Percentiles rank a stretch among this genome's conserved stretches.
phyloP scores from a whole-genome alignment of 2,329 filamentous ascomycete genomes.

The Hypoxylon sp. region DNA sequence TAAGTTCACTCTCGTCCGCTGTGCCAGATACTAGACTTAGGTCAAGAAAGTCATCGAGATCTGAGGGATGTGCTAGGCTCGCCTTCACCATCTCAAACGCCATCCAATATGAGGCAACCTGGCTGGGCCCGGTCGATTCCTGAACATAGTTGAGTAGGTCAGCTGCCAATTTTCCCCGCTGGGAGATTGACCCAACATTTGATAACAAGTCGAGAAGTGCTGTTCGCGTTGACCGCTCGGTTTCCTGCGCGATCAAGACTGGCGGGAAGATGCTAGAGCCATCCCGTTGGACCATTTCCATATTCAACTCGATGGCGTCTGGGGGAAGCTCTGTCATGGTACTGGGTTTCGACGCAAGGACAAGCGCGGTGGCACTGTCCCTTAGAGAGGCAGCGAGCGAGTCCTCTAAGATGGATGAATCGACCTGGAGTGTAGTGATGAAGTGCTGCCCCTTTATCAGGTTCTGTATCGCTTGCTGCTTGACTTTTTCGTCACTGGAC shows the following conservation, averaged over 20 bases:
- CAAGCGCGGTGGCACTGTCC: conserved; percentile 70
- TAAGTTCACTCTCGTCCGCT: conserved; percentile 53
- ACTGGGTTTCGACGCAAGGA: conserved; percentile 46
- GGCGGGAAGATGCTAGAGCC: conserved; percentile 59
- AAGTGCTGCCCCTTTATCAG: conserved; percentile 77
- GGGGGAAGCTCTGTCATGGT: conserved; percentile 47
- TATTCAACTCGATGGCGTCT: conserved; percentile 42
- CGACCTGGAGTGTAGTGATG: conserved; percentile 67
- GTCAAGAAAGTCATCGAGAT: conserved; percentile 73
- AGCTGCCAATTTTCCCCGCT: conserved; percentile 66
- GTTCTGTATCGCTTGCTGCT: conserved; percentile 75
- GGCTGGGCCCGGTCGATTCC: conserved; percentile 63
- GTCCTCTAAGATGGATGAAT: conserved; percentile 72
- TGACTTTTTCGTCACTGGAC: conserved; percentile 79
- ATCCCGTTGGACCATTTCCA: conserved; percentile 39
- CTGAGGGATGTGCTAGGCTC: conserved; percentile 57
- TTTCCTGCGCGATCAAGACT: conserved; percentile 69
- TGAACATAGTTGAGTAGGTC: conserved; percentile 71
- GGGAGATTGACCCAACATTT: conserved; percentile 63
- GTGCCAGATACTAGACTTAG: conserved; percentile 52
- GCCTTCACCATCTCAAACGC: conserved; percentile 74
- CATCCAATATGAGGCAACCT: conserved; percentile 81
- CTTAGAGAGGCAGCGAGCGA: conserved; percentile 73
- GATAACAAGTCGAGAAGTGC: conserved; percentile 66
- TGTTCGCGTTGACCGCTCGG: conserved; percentile 67